Percentiles rank a stretch among this genome's conserved stretches.
phyloP scores from a whole-genome alignment of 768 basidiomycete genomes.

The Hebeloma cylindrosporum region DNA sequence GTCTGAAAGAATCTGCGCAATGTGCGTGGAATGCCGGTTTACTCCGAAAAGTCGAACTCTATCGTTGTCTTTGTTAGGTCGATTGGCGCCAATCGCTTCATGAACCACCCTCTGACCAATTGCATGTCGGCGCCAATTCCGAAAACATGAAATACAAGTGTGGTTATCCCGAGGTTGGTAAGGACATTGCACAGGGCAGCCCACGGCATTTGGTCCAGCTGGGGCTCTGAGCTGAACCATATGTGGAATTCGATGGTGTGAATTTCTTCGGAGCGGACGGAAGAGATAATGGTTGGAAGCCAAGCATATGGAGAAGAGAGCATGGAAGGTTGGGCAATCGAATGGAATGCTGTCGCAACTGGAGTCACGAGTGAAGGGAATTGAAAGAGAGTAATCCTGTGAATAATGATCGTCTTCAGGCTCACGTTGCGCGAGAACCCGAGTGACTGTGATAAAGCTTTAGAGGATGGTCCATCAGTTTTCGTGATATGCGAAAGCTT shows the following conservation, averaged over 20 bases:
- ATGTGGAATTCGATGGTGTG: slow-evolving; percentile 26
- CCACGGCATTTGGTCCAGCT: slow-evolving; percentile 36
- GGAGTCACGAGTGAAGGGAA: slow-evolving; percentile 22
- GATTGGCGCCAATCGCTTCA: slow-evolving; percentile 18
- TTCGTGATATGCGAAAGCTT: background rate
- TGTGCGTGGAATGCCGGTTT: background rate
- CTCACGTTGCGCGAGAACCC: slow-evolving; percentile 26
- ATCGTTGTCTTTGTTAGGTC: slow-evolving; percentile 3
- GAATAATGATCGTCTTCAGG: slow-evolving; percentile 28
- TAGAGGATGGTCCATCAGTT: background rate
- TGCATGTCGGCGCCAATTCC: slow-evolving; percentile 30
- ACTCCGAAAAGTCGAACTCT: slow-evolving; percentile 13
- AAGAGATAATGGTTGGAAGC: slow-evolving; percentile 28
- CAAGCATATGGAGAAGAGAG: slow-evolving; percentile 25
- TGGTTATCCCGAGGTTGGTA: slow-evolving; percentile 12
- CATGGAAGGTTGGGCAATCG: no score
- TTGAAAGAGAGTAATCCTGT: slow-evolving; percentile 34
- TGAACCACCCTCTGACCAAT: slow-evolving; percentile 28
- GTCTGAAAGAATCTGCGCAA: background rate
- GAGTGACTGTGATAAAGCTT: slow-evolving; percentile 22
- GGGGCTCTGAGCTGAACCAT: slow-evolving; percentile 34
- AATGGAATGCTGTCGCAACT: slow-evolving; percentile 4
- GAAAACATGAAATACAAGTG: slow-evolving; percentile 28
- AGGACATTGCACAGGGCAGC: slow-evolving; percentile 23
- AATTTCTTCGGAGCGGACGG: slow-evolving; percentile 21